Evolutionary conservation across 1,284 basidiomycete species (phyloP).

Genomic region (Puccinia novopanici): DNA sequence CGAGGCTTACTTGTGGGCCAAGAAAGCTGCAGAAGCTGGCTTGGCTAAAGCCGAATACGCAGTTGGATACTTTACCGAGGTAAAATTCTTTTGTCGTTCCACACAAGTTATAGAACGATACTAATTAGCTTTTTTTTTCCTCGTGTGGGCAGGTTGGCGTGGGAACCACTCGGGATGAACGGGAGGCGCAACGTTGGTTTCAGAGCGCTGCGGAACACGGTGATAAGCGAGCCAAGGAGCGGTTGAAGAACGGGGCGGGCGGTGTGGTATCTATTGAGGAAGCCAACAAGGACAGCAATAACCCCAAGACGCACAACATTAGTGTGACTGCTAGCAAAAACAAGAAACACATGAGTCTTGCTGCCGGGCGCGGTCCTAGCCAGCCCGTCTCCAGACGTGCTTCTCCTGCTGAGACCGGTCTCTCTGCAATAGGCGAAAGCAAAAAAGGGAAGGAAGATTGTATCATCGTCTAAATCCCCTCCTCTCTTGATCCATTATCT

Average conservation of each 20-base stretch:
- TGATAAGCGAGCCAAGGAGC: constrained; percentile 86
- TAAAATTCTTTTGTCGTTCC: constrained; percentile 54
- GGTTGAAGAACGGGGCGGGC: constrained; percentile 67
- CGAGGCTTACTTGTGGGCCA: constrained; percentile 72
- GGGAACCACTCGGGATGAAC: constrained; percentile 59
- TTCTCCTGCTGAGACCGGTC: neutral
- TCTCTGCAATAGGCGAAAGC: neutral
- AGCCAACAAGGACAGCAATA: constrained; percentile 1
- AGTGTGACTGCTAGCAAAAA: neutral
- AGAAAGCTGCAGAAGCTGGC: constrained; percentile 85
- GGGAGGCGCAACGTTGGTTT: constrained; percentile 75
- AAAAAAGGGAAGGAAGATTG: constrained; percentile 49
- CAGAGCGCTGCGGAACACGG: constrained; percentile 87
- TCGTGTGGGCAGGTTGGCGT: constrained; percentile 58
- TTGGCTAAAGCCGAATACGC: constrained; percentile 94
- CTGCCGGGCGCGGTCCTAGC: neutral
- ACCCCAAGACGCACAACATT: neutral
- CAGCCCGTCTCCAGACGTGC: too few species aligned
- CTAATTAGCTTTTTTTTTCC: neutral
- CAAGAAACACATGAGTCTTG: neutral
- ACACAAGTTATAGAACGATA: neutral
- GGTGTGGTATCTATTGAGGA: constrained; percentile 51
- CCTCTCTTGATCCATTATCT: neutral
- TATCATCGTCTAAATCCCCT: constrained; percentile 44
- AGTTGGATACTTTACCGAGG: constrained; percentile 92